A percentile compares a stretch with the other conserved stretches of the same genome.
These are phyloP conservation scores for Trichophyton rubrum DNA, from an alignment of 2,329 filamentous ascomycete genomes.

Conservation along the genomic window DNA sequence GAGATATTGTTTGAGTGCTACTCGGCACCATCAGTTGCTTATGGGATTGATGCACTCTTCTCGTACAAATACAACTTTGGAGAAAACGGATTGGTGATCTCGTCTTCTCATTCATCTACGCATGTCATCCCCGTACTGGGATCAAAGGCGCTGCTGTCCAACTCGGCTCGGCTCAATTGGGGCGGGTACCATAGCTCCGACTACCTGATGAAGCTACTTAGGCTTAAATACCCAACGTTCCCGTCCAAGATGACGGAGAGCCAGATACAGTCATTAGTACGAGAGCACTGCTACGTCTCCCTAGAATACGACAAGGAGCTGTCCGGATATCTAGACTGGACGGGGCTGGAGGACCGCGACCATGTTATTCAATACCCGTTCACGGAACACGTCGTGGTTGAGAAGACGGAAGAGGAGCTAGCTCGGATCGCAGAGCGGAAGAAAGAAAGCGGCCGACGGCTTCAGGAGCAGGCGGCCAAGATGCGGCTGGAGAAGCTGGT, in stretches of 20 bases:
- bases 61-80: constrained; percentile 89
- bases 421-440: constrained; percentile 82
- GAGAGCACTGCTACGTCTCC: constrained; percentile 81
- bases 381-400: constrained; percentile 75
- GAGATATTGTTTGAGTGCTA: constrained; percentile 98
- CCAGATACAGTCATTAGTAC: constrained; percentile 77
- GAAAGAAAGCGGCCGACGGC: constrained; percentile 77
- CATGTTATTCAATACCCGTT: constrained; percentile 85
- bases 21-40: constrained; percentile 73
- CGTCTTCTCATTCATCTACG: constrained; percentile 84
- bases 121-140: constrained; percentile 91
- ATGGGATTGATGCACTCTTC: constrained; percentile 93
- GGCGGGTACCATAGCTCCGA: constrained; percentile 82
- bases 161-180: constrained; percentile 88
- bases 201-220: constrained; percentile 79
- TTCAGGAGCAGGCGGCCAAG: constrained; percentile 94
- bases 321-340: constrained; percentile 71
- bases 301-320: constrained; percentile 72
- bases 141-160: constrained; percentile 67
- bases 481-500: constrained; percentile 93
- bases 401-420: constrained; percentile 91
- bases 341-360: constrained; percentile 77
- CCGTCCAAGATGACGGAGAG: constrained; percentile 72
- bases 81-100: constrained; percentile 73
- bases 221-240: constrained; percentile 83